Evolutionary conservation across 371 early-diverging fungal genomes (phyloP), one percentile per base, ranked within the genome.

Genomic region (Mucor velutinosus): DNA sequence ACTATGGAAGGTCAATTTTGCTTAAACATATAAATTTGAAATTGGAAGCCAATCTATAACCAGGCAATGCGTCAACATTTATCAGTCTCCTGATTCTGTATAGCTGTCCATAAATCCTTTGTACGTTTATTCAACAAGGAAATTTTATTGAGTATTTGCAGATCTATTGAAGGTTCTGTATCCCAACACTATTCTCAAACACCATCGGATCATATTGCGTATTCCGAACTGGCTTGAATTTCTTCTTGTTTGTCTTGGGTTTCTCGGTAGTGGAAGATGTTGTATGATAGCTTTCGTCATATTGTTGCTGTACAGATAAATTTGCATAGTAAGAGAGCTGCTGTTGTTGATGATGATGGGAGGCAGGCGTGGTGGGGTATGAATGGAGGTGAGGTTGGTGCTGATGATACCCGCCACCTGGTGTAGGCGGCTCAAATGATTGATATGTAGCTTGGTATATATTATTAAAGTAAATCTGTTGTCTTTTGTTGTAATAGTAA

Each of bases 181-280:
- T 14, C 27, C 53, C 53, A 53, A 27, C 14, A 27, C 4, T 25
- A 15, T 53, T 53, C 6, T 53, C 53, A 53, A 53, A 27, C 14
- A 15, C 23, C 15, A 53, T 30, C 17, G 57, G 57, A 75, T 74
- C 25, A 41, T 63, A 63, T 8, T 63, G 32, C 8, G 23, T 47
- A 64, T 64, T 64, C 15, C 23, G 65, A 55, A 64, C 65, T 43
- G 65, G 65, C 27, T 58, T 64, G 27, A 58, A 64, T 41, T 64
- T 64, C 35, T 57, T 57, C 41, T 64, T 64, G 19, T 45, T 64
- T 17, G 19, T n/a, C 33, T 53, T 39, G 12, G 41, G 21, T 32
- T 58, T 63, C 23, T 53, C 33, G 30, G 21, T 51, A 19, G 15
- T 12, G 32, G 14, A 5, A 3, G 32, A 33, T 2, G 62, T 32